phyloP scores from a whole-genome alignment of 1,139 yeast species.

The Debaryomyces sp. region DNA sequence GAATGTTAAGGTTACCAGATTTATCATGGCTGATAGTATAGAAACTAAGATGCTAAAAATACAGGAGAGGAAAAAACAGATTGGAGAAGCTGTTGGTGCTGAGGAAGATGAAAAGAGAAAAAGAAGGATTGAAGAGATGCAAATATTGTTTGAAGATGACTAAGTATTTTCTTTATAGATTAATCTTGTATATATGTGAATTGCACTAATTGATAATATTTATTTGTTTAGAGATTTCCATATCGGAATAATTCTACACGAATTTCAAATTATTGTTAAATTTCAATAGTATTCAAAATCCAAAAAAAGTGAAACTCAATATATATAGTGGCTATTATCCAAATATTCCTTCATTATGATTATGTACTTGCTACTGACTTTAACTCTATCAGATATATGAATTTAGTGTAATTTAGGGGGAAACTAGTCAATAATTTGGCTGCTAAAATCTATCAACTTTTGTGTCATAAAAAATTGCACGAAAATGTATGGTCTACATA shows the following conservation, averaged over 20 bases:
- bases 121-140: conserved; percentile 79
- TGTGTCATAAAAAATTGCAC: not conserved
- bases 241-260: too few species aligned
- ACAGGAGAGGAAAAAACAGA: conserved; percentile 81
- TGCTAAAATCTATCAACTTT: not conserved
- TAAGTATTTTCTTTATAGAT: not conserved
- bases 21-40: conserved; percentile 81
- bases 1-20: conserved; percentile 74
- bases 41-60: conserved; percentile 88
- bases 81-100: conserved; percentile 84
- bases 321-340: too few species aligned
- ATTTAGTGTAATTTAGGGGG: not conserved
- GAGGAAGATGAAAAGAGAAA: conserved; percentile 76
- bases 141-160: conserved; percentile 62
- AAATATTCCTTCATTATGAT: too few species aligned
- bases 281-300: not conserved
- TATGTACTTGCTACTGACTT: not conserved
- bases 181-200: not conserved
- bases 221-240: too few species aligned
- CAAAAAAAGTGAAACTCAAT: too few species aligned
- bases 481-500: not conserved
- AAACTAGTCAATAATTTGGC: not conserved
- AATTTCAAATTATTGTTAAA: not conserved
- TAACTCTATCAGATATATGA: too few species aligned
- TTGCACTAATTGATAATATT: not conserved